A percentile compares a stretch with the other conserved stretches of the same genome.
Conservation (phyloP, 2,329 filamentous ascomycete species). For the Fusarium pseudocircinatum region DNA sequence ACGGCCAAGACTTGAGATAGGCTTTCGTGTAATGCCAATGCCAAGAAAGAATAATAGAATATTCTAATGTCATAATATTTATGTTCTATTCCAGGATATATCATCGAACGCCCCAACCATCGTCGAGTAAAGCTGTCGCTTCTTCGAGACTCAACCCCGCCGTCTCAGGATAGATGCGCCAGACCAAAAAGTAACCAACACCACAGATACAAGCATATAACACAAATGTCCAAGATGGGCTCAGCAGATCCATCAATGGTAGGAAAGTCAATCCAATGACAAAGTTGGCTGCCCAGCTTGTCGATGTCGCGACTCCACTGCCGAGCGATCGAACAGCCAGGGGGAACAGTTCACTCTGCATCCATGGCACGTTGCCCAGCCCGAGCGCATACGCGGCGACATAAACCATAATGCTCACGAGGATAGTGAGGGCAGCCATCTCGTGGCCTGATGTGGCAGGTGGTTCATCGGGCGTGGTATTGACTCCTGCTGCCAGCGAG, state of each 20-base stretch:
- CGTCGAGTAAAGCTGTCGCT: slow-evolving; percentile 73
- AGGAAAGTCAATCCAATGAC: slow-evolving; percentile 87
- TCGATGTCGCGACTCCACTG: slow-evolving; percentile 78
- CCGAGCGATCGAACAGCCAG: slow-evolving; percentile 77
- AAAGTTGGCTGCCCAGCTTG: slow-evolving; percentile 90
- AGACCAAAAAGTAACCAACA: slow-evolving; percentile 73
- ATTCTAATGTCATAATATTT: neutral
- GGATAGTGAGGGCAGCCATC: slow-evolving; percentile 66
- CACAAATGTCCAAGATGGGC: slow-evolving; percentile 80
- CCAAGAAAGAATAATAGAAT: neutral
- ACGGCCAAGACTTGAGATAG: neutral
- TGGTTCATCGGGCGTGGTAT: slow-evolving; percentile 27
- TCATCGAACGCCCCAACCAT: slow-evolving; percentile 76
- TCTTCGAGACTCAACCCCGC: slow-evolving; percentile 84
- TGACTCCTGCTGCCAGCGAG: slow-evolving; percentile 51
- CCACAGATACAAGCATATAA: slow-evolving; percentile 80
- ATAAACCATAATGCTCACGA: slow-evolving; percentile 82
- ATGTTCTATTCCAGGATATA: neutral
- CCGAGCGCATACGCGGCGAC: slow-evolving; percentile 88
- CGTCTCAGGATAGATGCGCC: slow-evolving; percentile 86
- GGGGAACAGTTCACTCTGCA: slow-evolving; percentile 92
- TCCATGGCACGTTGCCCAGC: slow-evolving; percentile 93
- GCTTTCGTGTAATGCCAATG: slow-evolving; percentile 4
- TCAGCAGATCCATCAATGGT: slow-evolving; percentile 82
- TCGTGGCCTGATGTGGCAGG: slow-evolving; percentile 31